These are phyloP conservation scores for Rhizopus stolonifer DNA, from an alignment of 371 early-diverging fungal genomes.

Conservation along the genomic window DNA sequence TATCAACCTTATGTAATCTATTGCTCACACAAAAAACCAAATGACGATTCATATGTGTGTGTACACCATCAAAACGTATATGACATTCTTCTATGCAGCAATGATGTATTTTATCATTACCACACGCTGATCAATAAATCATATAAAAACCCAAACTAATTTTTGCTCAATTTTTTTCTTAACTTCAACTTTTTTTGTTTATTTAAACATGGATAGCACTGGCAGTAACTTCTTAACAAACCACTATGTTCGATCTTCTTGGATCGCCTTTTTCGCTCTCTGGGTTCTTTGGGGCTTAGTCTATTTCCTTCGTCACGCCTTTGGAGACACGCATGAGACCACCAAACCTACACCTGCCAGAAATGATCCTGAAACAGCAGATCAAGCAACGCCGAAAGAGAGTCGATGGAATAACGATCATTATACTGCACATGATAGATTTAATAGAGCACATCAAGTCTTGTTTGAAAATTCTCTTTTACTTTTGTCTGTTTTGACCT, in stretches of 20 bases:
- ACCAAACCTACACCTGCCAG: slow-evolving; percentile 4
- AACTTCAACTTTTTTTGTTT: too few species aligned
- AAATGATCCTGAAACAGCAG: slow-evolving; percentile 26
- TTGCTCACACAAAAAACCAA: too few species aligned
- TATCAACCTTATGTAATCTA: too few species aligned
- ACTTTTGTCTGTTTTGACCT: slow-evolving; percentile 30
- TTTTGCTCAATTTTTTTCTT: background rate
- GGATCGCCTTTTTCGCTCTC: slow-evolving; percentile 39
- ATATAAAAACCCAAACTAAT: too few species aligned
- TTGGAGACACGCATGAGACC: slow-evolving; percentile 10
- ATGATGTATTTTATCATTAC: too few species aligned
- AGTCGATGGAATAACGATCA: background rate
- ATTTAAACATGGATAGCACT: too few species aligned
- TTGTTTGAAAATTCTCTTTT: slow-evolving; percentile 39
- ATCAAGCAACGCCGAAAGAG: slow-evolving; percentile 5
- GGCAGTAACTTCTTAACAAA: background rate
- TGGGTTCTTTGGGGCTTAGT: slow-evolving; percentile 34
- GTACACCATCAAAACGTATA: too few species aligned
- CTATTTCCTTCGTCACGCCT: slow-evolving; percentile 24
- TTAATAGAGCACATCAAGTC: slow-evolving; percentile 26
- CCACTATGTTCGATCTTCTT: slow-evolving; percentile 18
- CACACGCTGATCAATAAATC: too few species aligned
- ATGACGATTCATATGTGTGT: too few species aligned
- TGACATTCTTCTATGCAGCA: too few species aligned
- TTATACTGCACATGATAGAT: slow-evolving; percentile 5